Conservation (phyloP, 2,329 filamentous ascomycete species). For the Thelonectria discophora region DNA sequence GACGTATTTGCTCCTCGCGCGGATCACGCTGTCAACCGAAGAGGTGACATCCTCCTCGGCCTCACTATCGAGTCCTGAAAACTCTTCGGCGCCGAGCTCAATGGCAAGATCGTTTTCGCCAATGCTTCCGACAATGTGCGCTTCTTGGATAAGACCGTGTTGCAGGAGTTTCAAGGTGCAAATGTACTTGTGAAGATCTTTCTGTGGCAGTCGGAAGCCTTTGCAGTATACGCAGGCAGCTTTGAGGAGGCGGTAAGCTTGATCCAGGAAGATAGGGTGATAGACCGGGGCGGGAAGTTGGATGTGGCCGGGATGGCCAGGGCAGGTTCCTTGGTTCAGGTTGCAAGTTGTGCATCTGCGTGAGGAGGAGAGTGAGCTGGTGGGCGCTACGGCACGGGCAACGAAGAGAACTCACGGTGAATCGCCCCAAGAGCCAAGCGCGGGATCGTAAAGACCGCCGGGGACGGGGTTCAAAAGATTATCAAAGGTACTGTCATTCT, state of each 20-base stretch:
- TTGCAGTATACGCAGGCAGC: slow-evolving; percentile 93
- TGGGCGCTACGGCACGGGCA: background rate
- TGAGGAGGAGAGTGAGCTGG: slow-evolving; percentile 20
- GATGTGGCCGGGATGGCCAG: slow-evolving; percentile 94
- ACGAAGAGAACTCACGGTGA: slow-evolving; percentile 67
- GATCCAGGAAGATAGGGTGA: slow-evolving; percentile 96
- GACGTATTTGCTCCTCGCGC: slow-evolving; percentile 72
- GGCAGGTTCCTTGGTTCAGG: slow-evolving; percentile 80
- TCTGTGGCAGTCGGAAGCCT: slow-evolving; percentile 80
- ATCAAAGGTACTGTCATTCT: slow-evolving; percentile 95
- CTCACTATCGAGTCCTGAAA: slow-evolving; percentile 59
- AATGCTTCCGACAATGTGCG: slow-evolving; percentile 64
- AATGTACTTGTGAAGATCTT: slow-evolving; percentile 78
- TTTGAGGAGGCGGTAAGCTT: slow-evolving; percentile 83
- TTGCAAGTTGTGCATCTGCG: slow-evolving; percentile 90
- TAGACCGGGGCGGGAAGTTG: slow-evolving; percentile 93
- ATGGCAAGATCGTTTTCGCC: slow-evolving; percentile 55
- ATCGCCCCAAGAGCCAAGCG: slow-evolving; percentile 89
- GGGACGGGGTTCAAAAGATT: slow-evolving; percentile 87
- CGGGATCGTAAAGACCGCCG: slow-evolving; percentile 91
- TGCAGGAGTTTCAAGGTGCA: slow-evolving; percentile 89
- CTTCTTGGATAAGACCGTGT: slow-evolving; percentile 80
- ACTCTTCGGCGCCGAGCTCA: slow-evolving; percentile 39
- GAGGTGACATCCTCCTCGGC: slow-evolving; percentile 71
- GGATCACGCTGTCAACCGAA: slow-evolving; percentile 61